A percentile compares a stretch with the other conserved stretches of the same genome.
These are phyloP conservation scores for Microsporum audouinii DNA, from an alignment of 2,329 filamentous ascomycete species.

Conservation along the genomic window DNA sequence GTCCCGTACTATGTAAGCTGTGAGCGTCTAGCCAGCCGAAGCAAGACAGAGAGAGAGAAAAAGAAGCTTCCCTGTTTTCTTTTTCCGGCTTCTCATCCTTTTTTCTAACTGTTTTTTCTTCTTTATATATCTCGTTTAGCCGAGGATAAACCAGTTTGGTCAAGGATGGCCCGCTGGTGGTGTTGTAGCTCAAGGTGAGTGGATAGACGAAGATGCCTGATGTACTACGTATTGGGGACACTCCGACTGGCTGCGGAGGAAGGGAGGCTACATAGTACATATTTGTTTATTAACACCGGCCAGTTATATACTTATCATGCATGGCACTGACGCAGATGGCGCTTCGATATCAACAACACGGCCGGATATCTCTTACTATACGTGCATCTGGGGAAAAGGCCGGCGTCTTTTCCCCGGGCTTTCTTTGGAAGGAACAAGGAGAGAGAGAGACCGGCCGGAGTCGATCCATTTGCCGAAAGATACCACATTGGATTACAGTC, in stretches of 20 bases:
- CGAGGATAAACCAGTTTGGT: conserved; percentile 5
- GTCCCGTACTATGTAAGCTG: background rate
- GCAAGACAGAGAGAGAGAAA: background rate
- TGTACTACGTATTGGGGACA: background rate
- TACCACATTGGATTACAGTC: background rate
- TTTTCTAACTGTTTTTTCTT: background rate
- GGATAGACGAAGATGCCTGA: background rate
- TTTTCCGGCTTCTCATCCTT: background rate
- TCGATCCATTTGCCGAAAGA: background rate
- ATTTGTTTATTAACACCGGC: background rate
- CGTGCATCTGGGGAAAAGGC: background rate
- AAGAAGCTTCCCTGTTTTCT: background rate
- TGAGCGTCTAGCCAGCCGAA: background rate
- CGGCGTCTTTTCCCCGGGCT: background rate
- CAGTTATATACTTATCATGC: background rate
- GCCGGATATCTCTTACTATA: background rate
- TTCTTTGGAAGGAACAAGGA: background rate
- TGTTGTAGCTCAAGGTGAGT: background rate
- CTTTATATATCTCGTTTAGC: background rate
- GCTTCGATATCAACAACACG: background rate
- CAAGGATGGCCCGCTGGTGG: background rate
- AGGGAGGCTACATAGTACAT: background rate
- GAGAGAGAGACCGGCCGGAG: background rate
- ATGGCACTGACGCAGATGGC: background rate
- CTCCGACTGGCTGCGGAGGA: background rate